Conservation (phyloP, 2,329 filamentous ascomycete genomes). For the Didymella pomorum region DNA sequence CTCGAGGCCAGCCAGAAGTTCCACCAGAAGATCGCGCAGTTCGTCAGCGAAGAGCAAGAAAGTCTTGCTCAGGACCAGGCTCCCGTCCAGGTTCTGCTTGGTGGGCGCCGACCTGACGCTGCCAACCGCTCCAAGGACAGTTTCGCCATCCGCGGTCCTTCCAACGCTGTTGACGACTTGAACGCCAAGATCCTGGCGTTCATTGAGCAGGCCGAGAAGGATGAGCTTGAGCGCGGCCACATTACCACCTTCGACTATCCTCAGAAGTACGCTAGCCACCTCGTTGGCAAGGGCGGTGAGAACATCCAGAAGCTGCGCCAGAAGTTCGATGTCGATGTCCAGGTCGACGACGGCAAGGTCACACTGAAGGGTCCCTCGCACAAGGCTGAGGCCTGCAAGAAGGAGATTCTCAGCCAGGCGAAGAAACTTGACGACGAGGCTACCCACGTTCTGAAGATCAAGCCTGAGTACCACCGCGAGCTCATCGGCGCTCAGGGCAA, state of each 20-base stretch:
- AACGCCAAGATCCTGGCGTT: slow-evolving; percentile 78
- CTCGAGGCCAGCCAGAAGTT: slow-evolving; percentile 66
- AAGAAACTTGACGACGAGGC: slow-evolving; percentile 91
- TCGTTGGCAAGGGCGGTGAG: slow-evolving; percentile 72
- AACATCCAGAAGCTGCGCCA: slow-evolving; percentile 74
- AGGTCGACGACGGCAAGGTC: slow-evolving; percentile 92
- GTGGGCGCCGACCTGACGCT: slow-evolving; percentile 55
- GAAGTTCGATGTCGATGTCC: slow-evolving; percentile 78
- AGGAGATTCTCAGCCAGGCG: slow-evolving; percentile 79
- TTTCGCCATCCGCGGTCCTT: slow-evolving; percentile 79
- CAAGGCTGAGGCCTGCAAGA: slow-evolving; percentile 87
- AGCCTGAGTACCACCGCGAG: slow-evolving; percentile 92
- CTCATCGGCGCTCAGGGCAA: slow-evolving; percentile 87
- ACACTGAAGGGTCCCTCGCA: slow-evolving; percentile 95
- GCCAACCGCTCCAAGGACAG: slow-evolving; percentile 62
- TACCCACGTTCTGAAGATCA: slow-evolving; percentile 85
- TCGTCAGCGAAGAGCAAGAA: slow-evolving; percentile 65
- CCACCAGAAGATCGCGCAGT: slow-evolving; percentile 69
- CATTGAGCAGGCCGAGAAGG: slow-evolving; percentile 85
- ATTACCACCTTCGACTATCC: slow-evolving; percentile 90
- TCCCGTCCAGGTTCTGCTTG: slow-evolving; percentile 65
- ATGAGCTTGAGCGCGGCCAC: slow-evolving; percentile 93
- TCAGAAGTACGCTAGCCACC: slow-evolving; percentile 90
- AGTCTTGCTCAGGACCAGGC: slow-evolving; percentile 58
- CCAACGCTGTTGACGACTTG: slow-evolving; percentile 74